Base-by-base conservation (phyloP, 192 early-diverging fungal genomes). In the Cladochytrium replicatum region DNA sequence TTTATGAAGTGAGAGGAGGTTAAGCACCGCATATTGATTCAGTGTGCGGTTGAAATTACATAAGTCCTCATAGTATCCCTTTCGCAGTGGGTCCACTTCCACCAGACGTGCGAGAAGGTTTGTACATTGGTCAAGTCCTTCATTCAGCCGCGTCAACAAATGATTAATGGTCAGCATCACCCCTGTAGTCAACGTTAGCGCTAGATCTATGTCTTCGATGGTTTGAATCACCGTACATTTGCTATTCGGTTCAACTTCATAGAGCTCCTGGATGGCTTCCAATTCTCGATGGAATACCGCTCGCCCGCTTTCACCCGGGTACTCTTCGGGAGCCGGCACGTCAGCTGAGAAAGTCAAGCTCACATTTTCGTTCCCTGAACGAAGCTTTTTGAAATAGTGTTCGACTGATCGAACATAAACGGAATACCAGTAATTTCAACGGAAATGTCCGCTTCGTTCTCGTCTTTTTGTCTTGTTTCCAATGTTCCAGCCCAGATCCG, bases 241-340 rank as follows among this genome's bases (percentile, higher is more conserved):
- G 47, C 81, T 80, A 26, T 90, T 81, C 1, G 87, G 85, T 51
- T 91, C 88, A 8, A 86, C 11, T 22, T 88, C 87, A 6, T 77
- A 39, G 17, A 91, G 55, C 49, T 88, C 88, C 27, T 72, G 60
- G 4, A 89, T 57, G 21, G 66, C 58, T 22, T 66, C 43, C 32
- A 83, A 69, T 57, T 91, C 86, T 21, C 62, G 54, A 25, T 63
- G 27, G 39, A 85, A 65, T 2, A 85, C 34, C 4, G 43, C 41
- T 1, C 13, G 32, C 22, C n/a, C n/a, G n/a, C n/a, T n/a, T n/a
- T n/a, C n/a, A n/a, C n/a, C n/a, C n/a, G n/a, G n/a, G n/a, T n/a
- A n/a, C n/a, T n/a, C n/a, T n/a, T n/a, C n/a, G n/a, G n/a, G n/a
- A n/a, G n/a, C n/a, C n/a, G 43, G 43, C 22, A 13, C 11, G 43